These are phyloP conservation scores for Tulasnella sp. DNA, from an alignment of 768 basidiomycete genomes.

Conservation along the genomic window DNA sequence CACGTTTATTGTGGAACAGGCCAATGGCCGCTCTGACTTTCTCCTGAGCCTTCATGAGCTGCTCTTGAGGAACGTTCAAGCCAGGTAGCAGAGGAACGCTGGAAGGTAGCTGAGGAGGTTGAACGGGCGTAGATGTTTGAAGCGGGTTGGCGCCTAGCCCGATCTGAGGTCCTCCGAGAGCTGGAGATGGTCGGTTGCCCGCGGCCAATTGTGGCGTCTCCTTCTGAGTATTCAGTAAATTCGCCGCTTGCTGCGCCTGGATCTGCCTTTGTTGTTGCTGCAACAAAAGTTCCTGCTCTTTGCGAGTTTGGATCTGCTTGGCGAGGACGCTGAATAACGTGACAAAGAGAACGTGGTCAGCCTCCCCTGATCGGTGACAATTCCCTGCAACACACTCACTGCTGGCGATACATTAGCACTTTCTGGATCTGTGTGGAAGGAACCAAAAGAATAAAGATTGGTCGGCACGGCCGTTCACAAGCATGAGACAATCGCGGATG, in stretches of 20 bases:
- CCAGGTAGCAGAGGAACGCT: neutral
- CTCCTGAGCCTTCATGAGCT: neutral
- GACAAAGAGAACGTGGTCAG: neutral
- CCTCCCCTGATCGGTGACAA: neutral
- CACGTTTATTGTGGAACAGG: neutral
- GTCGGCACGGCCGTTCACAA: neutral
- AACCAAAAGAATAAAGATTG: neutral
- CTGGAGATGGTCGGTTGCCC: neutral
- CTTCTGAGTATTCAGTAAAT: neutral
- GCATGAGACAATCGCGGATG: neutral
- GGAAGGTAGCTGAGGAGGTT: neutral
- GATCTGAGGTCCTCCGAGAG: neutral
- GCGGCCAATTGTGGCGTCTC: neutral
- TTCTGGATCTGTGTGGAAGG: neutral
- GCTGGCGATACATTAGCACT: neutral
- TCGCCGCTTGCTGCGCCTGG: neutral
- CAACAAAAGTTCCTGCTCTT: slow-evolving; percentile 2
- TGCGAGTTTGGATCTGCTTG: neutral
- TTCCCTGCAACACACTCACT: neutral
- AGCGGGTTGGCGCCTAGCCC: neutral
- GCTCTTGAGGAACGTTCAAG: neutral
- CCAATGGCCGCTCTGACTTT: slow-evolving; percentile 1
- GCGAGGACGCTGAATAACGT: neutral
- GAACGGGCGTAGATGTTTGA: neutral
- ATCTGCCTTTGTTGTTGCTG: slow-evolving; percentile 11